These are phyloP conservation scores for Tetrahymena malaccensis DNA, from an alignment of 73 alveolate species.

Conservation along the genomic window DNA sequence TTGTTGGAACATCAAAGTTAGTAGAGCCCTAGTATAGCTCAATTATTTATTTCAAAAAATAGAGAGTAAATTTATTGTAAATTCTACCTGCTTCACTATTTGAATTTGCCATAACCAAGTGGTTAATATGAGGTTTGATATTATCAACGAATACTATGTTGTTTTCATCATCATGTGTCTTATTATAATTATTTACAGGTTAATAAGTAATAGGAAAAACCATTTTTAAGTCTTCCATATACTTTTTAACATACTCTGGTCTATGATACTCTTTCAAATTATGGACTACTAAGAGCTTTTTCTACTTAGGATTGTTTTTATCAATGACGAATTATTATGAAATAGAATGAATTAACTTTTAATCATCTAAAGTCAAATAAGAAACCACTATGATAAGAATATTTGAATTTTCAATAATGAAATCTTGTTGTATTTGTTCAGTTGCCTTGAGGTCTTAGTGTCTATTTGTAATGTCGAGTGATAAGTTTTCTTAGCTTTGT, in stretches of 20 bases:
- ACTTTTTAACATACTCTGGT: neutral
- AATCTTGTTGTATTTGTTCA: neutral
- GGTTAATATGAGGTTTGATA: neutral
- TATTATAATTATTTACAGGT: too few species aligned
- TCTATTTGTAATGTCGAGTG: neutral
- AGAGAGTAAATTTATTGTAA: neutral
- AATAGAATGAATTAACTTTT: neutral
- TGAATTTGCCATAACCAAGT: neutral
- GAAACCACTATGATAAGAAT: neutral
- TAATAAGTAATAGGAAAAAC: neutral
- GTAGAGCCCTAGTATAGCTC: neutral
- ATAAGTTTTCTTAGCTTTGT: neutral
- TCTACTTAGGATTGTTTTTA: neutral
- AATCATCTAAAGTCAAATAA: neutral
- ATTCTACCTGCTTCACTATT: neutral
- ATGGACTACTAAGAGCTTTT: neutral
- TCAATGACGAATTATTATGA: neutral
- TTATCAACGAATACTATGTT: neutral
- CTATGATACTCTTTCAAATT: neutral
- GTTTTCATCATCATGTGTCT: neutral
- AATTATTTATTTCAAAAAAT: too few species aligned
- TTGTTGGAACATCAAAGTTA: neutral
- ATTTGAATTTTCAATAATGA: neutral
- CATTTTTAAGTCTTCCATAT: neutral
- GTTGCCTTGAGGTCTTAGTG: neutral